Evolutionary conservation across 345 rosid genomes (phyloP).

Genomic region (Lumnitzera littorea): DNA sequence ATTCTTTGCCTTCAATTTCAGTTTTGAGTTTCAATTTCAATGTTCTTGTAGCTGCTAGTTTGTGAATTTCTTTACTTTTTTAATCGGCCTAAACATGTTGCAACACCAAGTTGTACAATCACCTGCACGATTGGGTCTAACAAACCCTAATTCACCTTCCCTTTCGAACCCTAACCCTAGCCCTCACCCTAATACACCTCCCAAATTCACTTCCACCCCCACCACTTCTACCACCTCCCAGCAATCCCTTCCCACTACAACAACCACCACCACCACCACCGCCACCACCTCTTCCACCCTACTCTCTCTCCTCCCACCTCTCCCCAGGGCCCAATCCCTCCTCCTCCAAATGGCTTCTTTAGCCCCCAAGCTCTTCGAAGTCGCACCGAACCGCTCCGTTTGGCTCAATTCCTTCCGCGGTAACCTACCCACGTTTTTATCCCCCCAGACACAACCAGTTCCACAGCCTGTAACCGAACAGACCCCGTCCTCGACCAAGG

Average conservation of each 20-base stretch:
- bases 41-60: no score
- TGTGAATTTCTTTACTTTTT: no score
- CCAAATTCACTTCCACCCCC: constrained; percentile 12
- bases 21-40: no score
- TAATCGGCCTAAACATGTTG: constrained; percentile 28
- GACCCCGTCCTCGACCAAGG: constrained; percentile 57
- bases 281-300: constrained; percentile 56
- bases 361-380: constrained; percentile 64
- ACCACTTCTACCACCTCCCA: constrained; percentile 28
- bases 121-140: constrained; percentile 81
- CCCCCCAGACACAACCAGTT: constrained; percentile 46
- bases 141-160: constrained; percentile 71
- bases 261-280: constrained; percentile 15
- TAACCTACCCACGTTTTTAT: constrained; percentile 58
- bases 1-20: no score
- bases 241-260: constrained; percentile 19
- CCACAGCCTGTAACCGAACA: constrained; percentile 41
- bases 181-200: constrained; percentile 39
- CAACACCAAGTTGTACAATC: constrained; percentile 79
- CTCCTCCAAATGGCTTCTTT: constrained; percentile 79
- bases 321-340: constrained; percentile 74
- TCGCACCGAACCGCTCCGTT: constrained; percentile 64
- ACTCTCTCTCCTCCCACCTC: constrained; percentile 82
- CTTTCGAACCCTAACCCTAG: constrained; percentile 53
- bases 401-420: constrained; percentile 87